phyloP scores from a whole-genome alignment of 1,139 yeast genomes.

The Debaryomyces sp. region DNA sequence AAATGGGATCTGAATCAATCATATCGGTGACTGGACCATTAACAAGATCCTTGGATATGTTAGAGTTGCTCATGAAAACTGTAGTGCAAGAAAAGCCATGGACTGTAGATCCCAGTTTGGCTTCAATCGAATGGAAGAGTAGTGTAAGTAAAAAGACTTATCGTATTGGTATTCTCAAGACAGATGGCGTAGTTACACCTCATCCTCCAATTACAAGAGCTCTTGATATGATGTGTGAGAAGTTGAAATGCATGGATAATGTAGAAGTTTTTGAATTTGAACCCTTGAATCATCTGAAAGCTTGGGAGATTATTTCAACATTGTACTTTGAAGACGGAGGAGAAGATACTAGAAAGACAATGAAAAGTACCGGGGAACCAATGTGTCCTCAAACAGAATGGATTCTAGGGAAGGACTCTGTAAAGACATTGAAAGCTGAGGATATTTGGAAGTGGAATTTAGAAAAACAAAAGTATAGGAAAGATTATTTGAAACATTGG shows the following conservation, averaged over 20 bases:
- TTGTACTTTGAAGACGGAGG: slow-evolving; percentile 28
- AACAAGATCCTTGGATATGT: slow-evolving; percentile 31
- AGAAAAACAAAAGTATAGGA: slow-evolving; percentile 23
- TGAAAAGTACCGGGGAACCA: slow-evolving; percentile 22
- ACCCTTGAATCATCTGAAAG: slow-evolving; percentile 19
- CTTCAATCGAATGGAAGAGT: slow-evolving; percentile 21
- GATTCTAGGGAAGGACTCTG: slow-evolving; percentile 17
- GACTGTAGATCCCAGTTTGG: slow-evolving; percentile 21
- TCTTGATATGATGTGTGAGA: slow-evolving; percentile 18
- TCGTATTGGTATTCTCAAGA: slow-evolving; percentile 17
- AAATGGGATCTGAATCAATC: slow-evolving; percentile 36
- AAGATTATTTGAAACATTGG: slow-evolving; percentile 23
- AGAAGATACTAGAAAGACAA: slow-evolving; percentile 17
- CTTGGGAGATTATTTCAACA: slow-evolving; percentile 16
- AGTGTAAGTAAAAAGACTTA: slow-evolving; percentile 9
- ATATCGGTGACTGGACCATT: slow-evolving; percentile 52
- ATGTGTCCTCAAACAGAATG: slow-evolving; percentile 21
- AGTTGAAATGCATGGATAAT: slow-evolving; percentile 13
- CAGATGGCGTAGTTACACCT: slow-evolving; percentile 22
- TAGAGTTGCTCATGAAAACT: slow-evolving; percentile 29
- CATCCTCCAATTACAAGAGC: slow-evolving; percentile 28
- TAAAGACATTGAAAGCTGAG: slow-evolving; percentile 10
- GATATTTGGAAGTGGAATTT: slow-evolving; percentile 22
- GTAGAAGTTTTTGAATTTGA: slow-evolving; percentile 20
- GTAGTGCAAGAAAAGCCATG: slow-evolving; percentile 28